phyloP scores from a whole-genome alignment of 352 stramenopile genomes.

The Phytopythium ostracodes region DNA sequence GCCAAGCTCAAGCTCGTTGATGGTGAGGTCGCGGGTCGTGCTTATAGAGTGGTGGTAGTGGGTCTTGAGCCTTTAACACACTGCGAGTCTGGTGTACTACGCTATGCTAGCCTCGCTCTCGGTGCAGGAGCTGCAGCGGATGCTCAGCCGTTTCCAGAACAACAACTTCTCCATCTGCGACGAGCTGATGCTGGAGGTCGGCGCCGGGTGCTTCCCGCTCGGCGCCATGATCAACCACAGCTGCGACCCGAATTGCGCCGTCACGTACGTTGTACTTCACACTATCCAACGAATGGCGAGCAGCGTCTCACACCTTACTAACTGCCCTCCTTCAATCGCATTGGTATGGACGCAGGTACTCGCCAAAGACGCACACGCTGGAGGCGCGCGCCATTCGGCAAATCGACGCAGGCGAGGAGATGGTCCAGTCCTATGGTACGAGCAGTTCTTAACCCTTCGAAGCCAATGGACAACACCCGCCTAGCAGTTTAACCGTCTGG shows the following conservation, averaged over 20 bases:
- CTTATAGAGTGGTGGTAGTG: neutral
- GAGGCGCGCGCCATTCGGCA: constrained; percentile 48
- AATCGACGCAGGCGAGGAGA: constrained; percentile 45
- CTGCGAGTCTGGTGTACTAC: neutral
- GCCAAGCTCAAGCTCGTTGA: constrained; percentile 53
- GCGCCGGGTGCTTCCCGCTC: constrained; percentile 55
- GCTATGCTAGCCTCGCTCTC: constrained; percentile 4
- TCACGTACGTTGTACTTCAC: constrained; percentile 40
- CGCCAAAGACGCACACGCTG: constrained; percentile 32
- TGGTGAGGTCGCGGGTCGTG: constrained; percentile 10
- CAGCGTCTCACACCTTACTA: neutral
- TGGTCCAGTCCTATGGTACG: constrained; percentile 67
- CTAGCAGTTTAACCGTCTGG: neutral
- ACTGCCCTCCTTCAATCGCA: neutral
- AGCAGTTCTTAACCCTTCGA: neutral
- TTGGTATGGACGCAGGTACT: constrained; percentile 24
- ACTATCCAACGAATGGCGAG: neutral
- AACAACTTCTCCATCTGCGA: constrained; percentile 83
- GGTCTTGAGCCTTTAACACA: neutral
- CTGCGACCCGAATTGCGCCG: constrained; percentile 58
- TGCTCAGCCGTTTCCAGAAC: constrained; percentile 69
- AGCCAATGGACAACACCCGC: too few species aligned
- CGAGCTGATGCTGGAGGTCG: constrained; percentile 48
- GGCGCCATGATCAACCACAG: constrained; percentile 80
- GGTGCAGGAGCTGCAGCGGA: constrained; percentile 40